Percentiles rank a stretch among this genome's conserved stretches.
Evolutionary conservation across 2,329 filamentous ascomycete genomes (phyloP).

Genomic region (Paraphoma chrysanthemicola): DNA sequence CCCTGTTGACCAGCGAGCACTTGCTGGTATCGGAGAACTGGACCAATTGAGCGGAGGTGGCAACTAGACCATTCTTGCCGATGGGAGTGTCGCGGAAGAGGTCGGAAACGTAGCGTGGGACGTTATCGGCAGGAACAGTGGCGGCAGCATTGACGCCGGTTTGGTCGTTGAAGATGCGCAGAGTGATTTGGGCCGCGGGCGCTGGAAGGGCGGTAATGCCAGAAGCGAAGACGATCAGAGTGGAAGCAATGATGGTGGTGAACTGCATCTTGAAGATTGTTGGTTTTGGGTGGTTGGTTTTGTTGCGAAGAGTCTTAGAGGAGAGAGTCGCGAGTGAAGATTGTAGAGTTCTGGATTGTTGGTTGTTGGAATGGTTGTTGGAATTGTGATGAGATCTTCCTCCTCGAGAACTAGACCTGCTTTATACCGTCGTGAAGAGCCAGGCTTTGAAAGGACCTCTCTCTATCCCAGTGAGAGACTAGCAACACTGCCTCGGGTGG

Average conservation of each 20-base stretch:
- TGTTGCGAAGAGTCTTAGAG: background rate
- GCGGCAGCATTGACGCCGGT: constrained; percentile 10
- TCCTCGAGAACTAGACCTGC: background rate
- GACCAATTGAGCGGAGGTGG: constrained; percentile 17
- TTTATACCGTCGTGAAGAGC: constrained; percentile 1
- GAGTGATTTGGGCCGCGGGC: constrained; percentile 7
- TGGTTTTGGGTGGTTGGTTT: background rate
- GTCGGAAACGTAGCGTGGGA: background rate
- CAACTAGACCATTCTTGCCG: constrained; percentile 9
- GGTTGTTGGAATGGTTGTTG: constrained; percentile 7
- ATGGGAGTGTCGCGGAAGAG: constrained; percentile 16
- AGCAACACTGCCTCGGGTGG: constrained; percentile 3
- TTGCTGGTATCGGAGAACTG: constrained; percentile 16
- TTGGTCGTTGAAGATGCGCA: constrained; percentile 16
- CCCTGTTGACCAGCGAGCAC: constrained; percentile 12
- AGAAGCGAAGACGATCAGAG: constrained; percentile 11
- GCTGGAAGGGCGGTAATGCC: constrained; percentile 7
- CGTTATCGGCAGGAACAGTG: constrained; percentile 10
- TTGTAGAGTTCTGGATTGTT: background rate
- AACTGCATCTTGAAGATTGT: constrained; percentile 18
- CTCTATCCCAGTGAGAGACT: background rate
- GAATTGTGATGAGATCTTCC: background rate
- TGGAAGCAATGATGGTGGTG: constrained; percentile 14
- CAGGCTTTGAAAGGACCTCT: background rate
- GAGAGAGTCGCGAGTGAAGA: constrained; percentile 1